Percentiles rank a stretch among this genome's conserved stretches.
These are phyloP conservation scores for Polysphondylium violaceum DNA, from an alignment of 78 protist species.

Conservation along the genomic window DNA sequence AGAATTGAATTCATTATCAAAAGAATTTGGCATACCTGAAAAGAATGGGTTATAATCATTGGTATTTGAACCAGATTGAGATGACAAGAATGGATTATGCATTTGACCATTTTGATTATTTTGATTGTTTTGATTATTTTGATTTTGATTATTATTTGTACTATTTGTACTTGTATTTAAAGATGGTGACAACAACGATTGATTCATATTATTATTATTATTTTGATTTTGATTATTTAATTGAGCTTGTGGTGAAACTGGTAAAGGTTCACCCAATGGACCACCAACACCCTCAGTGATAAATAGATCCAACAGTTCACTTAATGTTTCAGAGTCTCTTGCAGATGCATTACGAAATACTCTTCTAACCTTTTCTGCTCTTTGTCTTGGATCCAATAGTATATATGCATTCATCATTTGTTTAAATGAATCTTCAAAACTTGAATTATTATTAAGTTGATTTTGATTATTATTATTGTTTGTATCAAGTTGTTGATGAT, in stretches of 20 bases:
- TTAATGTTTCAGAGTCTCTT: slow-evolving; percentile 38
- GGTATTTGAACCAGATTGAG: background rate
- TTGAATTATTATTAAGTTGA: background rate
- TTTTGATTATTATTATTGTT: background rate
- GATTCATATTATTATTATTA: slow-evolving; percentile 7
- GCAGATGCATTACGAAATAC: slow-evolving; percentile 44
- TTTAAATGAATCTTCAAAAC: slow-evolving; percentile 65
- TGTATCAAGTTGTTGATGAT: background rate
- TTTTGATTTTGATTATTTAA: background rate
- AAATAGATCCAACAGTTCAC: slow-evolving; percentile 45
- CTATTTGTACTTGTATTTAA: background rate
- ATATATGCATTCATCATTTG: slow-evolving; percentile 57
- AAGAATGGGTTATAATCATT: slow-evolving; percentile 50
- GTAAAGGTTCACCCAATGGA: slow-evolving; percentile 62
- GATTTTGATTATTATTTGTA: background rate
- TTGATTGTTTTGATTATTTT: background rate
- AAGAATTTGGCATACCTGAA: slow-evolving; percentile 36
- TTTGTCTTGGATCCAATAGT: slow-evolving; percentile 70
- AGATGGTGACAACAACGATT: background rate
- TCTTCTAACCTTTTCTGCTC: slow-evolving; percentile 65
- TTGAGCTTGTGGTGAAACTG: slow-evolving; percentile 12
- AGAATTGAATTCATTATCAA: slow-evolving; percentile 58
- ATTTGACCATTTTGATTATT: slow-evolving; percentile 8
- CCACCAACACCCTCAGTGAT: slow-evolving; percentile 74
- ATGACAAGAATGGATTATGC: slow-evolving; percentile 22